Evolutionary conservation across 306 rosid genomes (phyloP).

Genomic region (Prunus mira): DNA sequence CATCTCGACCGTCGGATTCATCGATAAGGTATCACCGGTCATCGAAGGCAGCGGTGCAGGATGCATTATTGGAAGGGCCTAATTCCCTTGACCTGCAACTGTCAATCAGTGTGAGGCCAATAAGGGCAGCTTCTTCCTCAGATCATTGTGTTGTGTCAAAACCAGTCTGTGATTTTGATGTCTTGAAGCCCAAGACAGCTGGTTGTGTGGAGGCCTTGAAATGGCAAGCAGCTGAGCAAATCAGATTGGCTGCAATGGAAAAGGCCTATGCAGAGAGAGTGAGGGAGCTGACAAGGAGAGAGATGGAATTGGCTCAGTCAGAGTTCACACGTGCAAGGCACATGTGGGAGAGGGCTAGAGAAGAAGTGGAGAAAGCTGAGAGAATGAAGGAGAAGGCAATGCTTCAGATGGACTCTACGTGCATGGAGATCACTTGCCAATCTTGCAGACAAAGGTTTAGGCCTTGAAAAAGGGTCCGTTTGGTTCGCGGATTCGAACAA

Average conservation of each 20-base stretch:
- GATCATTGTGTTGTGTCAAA: background rate
- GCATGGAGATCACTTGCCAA: slow-evolving; percentile 99
- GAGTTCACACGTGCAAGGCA: slow-evolving; percentile 88
- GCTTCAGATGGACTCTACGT: slow-evolving; percentile 53
- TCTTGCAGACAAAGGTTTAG: slow-evolving; percentile 91
- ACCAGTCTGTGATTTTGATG: background rate
- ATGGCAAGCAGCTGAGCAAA: slow-evolving; percentile 97
- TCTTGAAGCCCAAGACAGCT: slow-evolving; percentile 24
- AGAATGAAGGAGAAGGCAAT: slow-evolving; percentile 75
- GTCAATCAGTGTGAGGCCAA: slow-evolving; percentile 71
- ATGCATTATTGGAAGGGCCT: slow-evolving; percentile 15
- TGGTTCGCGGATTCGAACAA: background rate
- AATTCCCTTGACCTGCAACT: slow-evolving; percentile 75
- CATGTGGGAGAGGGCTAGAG: slow-evolving; percentile 94
- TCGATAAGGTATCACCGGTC: slow-evolving; percentile 35
- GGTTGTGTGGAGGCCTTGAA: slow-evolving; percentile 63
- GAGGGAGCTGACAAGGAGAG: slow-evolving; percentile 77
- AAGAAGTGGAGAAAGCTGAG: slow-evolving; percentile 81
- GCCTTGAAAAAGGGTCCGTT: slow-evolving; percentile 20
- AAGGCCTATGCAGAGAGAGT: slow-evolving; percentile 90
- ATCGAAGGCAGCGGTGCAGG: slow-evolving; percentile 30
- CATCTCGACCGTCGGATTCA: slow-evolving; percentile 43
- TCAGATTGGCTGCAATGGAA: slow-evolving; percentile 86
- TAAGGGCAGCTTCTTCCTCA: background rate
- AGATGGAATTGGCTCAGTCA: slow-evolving; percentile 92